Percentiles rank a stretch among this genome's conserved stretches.
phyloP scores from a whole-genome alignment of 257 asterid genomes.

The Primulina huaijiensis region DNA sequence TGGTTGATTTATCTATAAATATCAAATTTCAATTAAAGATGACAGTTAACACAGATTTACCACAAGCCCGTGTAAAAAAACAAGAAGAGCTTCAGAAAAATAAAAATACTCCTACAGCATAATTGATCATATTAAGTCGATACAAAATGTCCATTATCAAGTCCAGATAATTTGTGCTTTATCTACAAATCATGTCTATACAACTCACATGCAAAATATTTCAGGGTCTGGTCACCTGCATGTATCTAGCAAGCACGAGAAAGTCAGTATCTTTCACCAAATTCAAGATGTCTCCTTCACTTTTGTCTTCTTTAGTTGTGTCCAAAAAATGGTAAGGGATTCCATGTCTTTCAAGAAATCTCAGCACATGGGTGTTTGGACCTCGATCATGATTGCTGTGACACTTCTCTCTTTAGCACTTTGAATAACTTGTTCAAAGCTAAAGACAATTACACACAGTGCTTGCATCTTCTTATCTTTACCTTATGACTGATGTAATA shows the following conservation, averaged over 20 bases:
- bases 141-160: neutral
- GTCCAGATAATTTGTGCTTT: neutral
- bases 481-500: conserved; percentile 79
- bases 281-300: conserved; percentile 66
- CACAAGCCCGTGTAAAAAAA: neutral
- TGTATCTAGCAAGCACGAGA: conserved; percentile 92
- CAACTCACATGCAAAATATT: neutral
- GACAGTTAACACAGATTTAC: neutral
- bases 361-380: conserved; percentile 77
- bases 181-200: conserved; percentile 1
- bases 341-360: conserved; percentile 81
- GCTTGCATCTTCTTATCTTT: conserved; percentile 12
- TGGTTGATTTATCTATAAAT: neutral
- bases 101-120: neutral
- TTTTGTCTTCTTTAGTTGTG: conserved; percentile 38
- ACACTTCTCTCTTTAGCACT: conserved; percentile 20
- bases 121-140: too few relatives aligned
- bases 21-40: neutral
- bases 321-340: conserved; percentile 75
- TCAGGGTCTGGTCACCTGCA: conserved; percentile 62
- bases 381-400: conserved; percentile 87
- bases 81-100: neutral
- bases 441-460: conserved; percentile 14
- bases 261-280: conserved; percentile 83
- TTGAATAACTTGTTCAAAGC: conserved; percentile 20